Conservation (phyloP, 2,329 filamentous ascomycete genomes). For the Xylaria sp. region DNA sequence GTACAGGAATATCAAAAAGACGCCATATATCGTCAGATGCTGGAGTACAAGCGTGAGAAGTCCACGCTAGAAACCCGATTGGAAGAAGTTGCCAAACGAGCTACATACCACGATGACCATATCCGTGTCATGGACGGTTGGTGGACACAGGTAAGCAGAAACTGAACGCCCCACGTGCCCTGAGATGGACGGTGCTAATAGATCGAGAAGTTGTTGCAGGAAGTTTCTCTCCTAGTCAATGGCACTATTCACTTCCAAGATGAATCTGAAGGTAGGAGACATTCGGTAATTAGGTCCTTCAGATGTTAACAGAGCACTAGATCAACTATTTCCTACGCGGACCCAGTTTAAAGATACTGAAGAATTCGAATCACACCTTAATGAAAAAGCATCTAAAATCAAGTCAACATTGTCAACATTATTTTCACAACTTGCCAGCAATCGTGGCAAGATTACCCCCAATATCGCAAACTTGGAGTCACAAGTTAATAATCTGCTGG, state of each 20-base stretch:
- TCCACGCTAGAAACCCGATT: slow-evolving; percentile 82
- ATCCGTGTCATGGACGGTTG: slow-evolving; percentile 89
- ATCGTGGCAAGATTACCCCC: slow-evolving; percentile 67
- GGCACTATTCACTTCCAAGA: slow-evolving; percentile 58
- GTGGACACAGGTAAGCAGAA: slow-evolving; percentile 83
- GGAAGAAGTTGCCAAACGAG: slow-evolving; percentile 80
- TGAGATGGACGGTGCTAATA: slow-evolving; percentile 16
- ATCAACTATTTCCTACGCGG: slow-evolving; percentile 66
- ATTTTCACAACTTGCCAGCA: slow-evolving; percentile 66
- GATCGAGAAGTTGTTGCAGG: slow-evolving; percentile 66
- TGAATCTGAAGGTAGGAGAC: slow-evolving; percentile 55
- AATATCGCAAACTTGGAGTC: slow-evolving; percentile 79
- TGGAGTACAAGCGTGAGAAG: slow-evolving; percentile 95
- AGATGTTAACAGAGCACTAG: slow-evolving; percentile 53
- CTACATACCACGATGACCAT: slow-evolving; percentile 90
- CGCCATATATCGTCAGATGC: slow-evolving; percentile 96
- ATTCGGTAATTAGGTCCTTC: slow-evolving; percentile 8
- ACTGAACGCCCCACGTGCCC: background rate
- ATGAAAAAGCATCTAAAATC: slow-evolving; percentile 79
- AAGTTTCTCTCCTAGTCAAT: slow-evolving; percentile 69
- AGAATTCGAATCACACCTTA: slow-evolving; percentile 85
- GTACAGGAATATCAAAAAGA: slow-evolving; percentile 90
- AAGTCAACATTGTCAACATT: slow-evolving; percentile 78
- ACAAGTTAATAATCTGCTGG: slow-evolving; percentile 79
- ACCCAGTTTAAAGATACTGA: slow-evolving; percentile 71